A percentile compares a stretch with the other conserved stretches of the same genome.
phyloP scores from a whole-genome alignment of 116 monocot species.

The Cymodocea nodosa region DNA sequence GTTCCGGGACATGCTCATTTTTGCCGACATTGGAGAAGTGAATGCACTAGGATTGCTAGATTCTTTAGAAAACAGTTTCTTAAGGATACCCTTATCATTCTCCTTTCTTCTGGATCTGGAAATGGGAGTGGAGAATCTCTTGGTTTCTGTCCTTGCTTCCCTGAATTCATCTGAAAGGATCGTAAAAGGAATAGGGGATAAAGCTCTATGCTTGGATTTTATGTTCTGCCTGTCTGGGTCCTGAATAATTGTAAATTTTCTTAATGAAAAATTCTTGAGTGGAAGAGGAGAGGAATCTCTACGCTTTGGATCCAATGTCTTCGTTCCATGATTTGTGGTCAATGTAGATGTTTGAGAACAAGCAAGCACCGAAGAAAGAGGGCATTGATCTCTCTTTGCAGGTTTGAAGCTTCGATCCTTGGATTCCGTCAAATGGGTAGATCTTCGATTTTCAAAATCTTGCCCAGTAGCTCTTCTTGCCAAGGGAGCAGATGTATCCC shows the following conservation, averaged over 20 bases:
- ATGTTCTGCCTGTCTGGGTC: neutral
- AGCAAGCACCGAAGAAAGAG: neutral
- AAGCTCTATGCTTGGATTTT: slow-evolving; percentile 33
- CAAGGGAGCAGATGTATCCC: neutral
- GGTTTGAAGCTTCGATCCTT: neutral
- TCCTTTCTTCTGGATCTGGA: slow-evolving; percentile 33
- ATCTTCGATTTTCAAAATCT: slow-evolving; percentile 1
- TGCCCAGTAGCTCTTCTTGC: neutral
- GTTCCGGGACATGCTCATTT: slow-evolving; percentile 17
- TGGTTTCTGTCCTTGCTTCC: slow-evolving; percentile 42
- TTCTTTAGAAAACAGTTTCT: slow-evolving; percentile 8
- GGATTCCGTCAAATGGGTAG: neutral
- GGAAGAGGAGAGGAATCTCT: slow-evolving; percentile 6
- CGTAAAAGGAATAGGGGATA: slow-evolving; percentile 52
- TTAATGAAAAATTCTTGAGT: neutral
- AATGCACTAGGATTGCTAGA: slow-evolving; percentile 5
- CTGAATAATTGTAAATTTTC: neutral
- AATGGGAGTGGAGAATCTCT: slow-evolving; percentile 76
- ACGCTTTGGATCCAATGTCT: neutral
- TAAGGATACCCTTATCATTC: slow-evolving; percentile 9
- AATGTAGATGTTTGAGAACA: neutral
- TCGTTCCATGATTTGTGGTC: neutral
- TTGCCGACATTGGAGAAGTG: slow-evolving; percentile 7
- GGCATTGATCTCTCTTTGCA: neutral
- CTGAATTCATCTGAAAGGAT: slow-evolving; percentile 50